Base-by-base conservation (phyloP, 2,329 filamentous ascomycete genomes). In the Corinectria fuckeliana region DNA sequence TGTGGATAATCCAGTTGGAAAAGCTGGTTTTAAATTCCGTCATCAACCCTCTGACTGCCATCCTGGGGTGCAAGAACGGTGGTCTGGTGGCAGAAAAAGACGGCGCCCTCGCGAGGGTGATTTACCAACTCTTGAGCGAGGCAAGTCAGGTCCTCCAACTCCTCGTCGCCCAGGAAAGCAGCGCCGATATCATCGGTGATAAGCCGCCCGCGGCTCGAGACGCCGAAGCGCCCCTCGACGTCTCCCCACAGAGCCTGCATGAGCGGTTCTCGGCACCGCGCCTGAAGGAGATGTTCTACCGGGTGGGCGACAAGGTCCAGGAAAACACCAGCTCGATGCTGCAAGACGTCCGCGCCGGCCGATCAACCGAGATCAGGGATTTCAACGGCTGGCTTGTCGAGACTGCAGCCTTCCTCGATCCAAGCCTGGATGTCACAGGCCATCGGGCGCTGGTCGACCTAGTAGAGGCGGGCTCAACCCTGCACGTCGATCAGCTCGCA, bases 11-110 rank as follows among this genome's bases (percentile, higher is more conserved):
- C n/a, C 93, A 97, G 77, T 83, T 97, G 3, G 91, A 96, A 70
- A 97, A 97, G 74, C 81, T 97, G 1, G 90, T 91, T 1, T 81
- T 93, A 50, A 97, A 96, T 71, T 82, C 86, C 32, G 80, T 93
- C 28, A 86, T 97, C 69, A 96, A 97, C 71, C 92, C 94, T 0
- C 77, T 97, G n/a, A 95, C 92, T 0, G 90, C 89, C 1, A 77
- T 97, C 9, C 80, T 95, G 55, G 83, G 90, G 53, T 89, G 88
- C 72, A 86, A 86, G 62, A 97, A 97, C 67, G 92, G 93, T n/a
- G 82, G 83, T 5, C 74, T 97, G 0, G 86, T 96, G 14, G 82
- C 83, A 62, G 85, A 87, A 61, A 80, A 81, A 58, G 64, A 70
- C 7, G 70, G 74, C 9, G 75, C 80, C 13, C 71, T 91, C 14